Conservation (phyloP, 1,284 basidiomycete genomes). For the Microbotryum saponariae region DNA sequence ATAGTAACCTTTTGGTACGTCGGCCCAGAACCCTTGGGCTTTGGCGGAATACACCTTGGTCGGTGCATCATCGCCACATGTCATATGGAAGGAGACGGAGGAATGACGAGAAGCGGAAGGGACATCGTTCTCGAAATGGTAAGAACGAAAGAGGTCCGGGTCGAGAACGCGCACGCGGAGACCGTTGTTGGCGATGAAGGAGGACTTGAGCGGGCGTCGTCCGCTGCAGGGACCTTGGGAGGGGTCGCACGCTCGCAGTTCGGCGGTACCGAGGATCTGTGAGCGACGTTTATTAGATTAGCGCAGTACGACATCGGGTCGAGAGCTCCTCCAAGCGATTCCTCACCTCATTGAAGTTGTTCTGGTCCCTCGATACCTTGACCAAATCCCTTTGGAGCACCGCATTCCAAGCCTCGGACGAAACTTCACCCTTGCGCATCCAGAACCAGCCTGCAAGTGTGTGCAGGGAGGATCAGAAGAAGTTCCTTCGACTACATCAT, state of each 20-base stretch:
- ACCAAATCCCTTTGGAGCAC: conserved; percentile 18
- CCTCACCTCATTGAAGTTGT: conserved; percentile 22
- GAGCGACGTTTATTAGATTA: too few relatives aligned
- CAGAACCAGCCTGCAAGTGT: conserved; percentile 24
- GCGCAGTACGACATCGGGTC: background rate
- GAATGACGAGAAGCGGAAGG: conserved; percentile 2
- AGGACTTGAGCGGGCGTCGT: conserved; percentile 4
- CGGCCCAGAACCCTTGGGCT: conserved; percentile 30
- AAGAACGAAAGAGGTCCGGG: conserved; percentile 2
- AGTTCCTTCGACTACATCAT: too few relatives aligned
- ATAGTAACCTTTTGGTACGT: conserved; percentile 29
- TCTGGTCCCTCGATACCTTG: conserved; percentile 15
- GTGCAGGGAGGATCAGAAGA: background rate
- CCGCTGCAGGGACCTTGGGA: background rate
- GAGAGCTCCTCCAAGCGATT: background rate
- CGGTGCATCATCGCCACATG: conserved; percentile 20
- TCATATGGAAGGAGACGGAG: conserved; percentile 17
- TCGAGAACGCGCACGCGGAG: conserved; percentile 20
- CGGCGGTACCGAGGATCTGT: conserved; percentile 19
- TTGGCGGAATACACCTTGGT: conserved; percentile 18
- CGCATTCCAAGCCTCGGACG: conserved; percentile 16
- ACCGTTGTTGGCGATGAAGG: conserved; percentile 14
- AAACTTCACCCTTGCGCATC: conserved; percentile 6
- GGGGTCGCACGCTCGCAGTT: background rate
- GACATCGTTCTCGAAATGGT: conserved; percentile 18